These are phyloP conservation scores for Lithocarpus polystachyus DNA, from an alignment of 306 rosid species.

Conservation along the genomic window DNA sequence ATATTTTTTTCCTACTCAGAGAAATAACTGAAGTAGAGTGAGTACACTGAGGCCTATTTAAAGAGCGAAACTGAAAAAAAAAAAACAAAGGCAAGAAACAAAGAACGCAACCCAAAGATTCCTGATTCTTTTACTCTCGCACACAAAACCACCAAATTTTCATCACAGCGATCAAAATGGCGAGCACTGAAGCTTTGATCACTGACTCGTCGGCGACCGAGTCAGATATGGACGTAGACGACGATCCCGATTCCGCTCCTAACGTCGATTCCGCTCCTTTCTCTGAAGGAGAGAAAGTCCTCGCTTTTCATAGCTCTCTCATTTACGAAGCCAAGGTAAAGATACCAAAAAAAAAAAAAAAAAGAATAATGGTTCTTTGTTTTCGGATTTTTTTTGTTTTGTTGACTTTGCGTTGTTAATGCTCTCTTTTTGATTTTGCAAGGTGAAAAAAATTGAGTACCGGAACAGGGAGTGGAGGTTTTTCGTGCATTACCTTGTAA, in stretches of 20 bases:
- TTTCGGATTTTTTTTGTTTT: background rate
- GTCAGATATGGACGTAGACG: slow-evolving; percentile 25
- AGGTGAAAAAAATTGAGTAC: slow-evolving; percentile 50
- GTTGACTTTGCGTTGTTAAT: background rate
- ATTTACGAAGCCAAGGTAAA: slow-evolving; percentile 75
- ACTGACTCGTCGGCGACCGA: slow-evolving; percentile 8
- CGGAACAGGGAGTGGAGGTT: slow-evolving; percentile 38
- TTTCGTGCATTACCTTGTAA: slow-evolving; percentile 75
- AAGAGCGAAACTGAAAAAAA: too few relatives aligned
- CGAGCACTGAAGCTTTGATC: too few relatives aligned
- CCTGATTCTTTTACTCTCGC: too few relatives aligned
- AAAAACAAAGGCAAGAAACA: too few relatives aligned
- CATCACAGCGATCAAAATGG: too few relatives aligned
- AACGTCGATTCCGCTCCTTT: slow-evolving; percentile 45
- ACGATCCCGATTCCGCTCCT: slow-evolving; percentile 14
- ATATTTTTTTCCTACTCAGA: too few relatives aligned
- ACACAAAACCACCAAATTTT: too few relatives aligned
- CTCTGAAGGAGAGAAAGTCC: slow-evolving; percentile 52
- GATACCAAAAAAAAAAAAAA: too few relatives aligned
- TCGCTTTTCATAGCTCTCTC: slow-evolving; percentile 40
- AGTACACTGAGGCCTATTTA: too few relatives aligned
- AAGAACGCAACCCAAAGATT: too few relatives aligned
- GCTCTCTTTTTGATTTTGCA: slow-evolving; percentile 2
- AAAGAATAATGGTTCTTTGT: background rate
- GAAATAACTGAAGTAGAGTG: too few relatives aligned